These are phyloP conservation scores for Vickermania ingenoplastis DNA, from an alignment of 208 protist species.

Conservation along the genomic window DNA sequence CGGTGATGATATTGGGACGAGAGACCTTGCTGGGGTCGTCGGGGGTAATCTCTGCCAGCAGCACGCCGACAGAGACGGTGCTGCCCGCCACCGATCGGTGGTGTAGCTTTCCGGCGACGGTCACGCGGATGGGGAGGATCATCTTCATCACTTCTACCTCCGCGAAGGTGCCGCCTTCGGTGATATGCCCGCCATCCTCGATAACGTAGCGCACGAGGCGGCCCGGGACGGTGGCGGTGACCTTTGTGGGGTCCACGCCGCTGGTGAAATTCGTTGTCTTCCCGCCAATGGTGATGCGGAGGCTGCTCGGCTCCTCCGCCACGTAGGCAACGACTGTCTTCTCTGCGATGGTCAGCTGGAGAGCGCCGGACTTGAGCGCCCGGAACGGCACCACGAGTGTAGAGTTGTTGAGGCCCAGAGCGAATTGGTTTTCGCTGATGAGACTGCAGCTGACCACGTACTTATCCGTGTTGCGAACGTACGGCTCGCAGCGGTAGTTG, in stretches of 20 bases:
- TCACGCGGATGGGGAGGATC: constrained; percentile 89
- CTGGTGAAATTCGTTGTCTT: constrained; percentile 88
- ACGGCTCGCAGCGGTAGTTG: constrained; percentile 56
- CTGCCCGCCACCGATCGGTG: constrained; percentile 74
- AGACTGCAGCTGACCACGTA: constrained; percentile 60
- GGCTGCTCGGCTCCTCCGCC: constrained; percentile 83
- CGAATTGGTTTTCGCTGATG: constrained; percentile 40
- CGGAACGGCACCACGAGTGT: constrained; percentile 63
- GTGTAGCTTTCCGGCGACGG: constrained; percentile 69
- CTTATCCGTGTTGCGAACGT: constrained; percentile 63
- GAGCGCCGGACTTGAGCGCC: constrained; percentile 67
- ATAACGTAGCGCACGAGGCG: constrained; percentile 95
- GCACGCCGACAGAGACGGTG: constrained; percentile 88
- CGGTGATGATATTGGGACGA: constrained; percentile 37
- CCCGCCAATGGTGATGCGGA: constrained; percentile 88
- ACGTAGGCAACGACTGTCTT: constrained; percentile 88
- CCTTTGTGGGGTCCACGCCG: constrained; percentile 92
- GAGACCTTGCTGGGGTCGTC: constrained; percentile 88
- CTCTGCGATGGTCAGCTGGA: constrained; percentile 65
- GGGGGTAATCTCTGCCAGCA: constrained; percentile 89
- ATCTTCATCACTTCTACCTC: constrained; percentile 99
- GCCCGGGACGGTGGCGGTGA: constrained; percentile 89
- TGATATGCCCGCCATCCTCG: constrained; percentile 85
- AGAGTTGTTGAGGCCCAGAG: constrained; percentile 68
- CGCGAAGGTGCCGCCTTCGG: constrained; percentile 79